Evolutionary conservation across 1,284 basidiomycete species (phyloP).

Genomic region (Earliella scabrosa): DNA sequence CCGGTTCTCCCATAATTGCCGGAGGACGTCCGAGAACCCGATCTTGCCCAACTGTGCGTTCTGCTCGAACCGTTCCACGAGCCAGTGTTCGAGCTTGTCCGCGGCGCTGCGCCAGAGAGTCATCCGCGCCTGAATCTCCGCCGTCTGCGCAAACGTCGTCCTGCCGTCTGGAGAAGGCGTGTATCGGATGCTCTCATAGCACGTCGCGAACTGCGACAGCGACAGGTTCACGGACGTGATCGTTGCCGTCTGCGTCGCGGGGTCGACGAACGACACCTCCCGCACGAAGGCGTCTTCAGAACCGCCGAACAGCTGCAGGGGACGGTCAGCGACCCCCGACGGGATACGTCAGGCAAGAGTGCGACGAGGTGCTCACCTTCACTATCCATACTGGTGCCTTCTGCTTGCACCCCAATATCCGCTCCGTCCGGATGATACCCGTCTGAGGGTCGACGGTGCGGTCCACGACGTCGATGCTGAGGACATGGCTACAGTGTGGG

Average conservation of each 20-base stretch:
- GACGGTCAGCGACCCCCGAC: neutral
- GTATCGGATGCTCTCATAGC: conserved; percentile 90
- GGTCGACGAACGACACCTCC: conserved; percentile 92
- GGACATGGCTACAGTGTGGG: conserved; percentile 89
- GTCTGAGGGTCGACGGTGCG: conserved; percentile 82
- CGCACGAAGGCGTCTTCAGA: conserved; percentile 93
- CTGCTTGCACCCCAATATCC: conserved; percentile 86
- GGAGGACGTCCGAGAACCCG: conserved; percentile 86
- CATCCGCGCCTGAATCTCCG: conserved; percentile 82
- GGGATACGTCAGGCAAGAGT: conserved; percentile 1
- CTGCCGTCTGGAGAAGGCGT: conserved; percentile 62
- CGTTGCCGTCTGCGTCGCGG: conserved; percentile 73
- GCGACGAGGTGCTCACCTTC: conserved; percentile 56
- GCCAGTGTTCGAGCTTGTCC: conserved; percentile 81
- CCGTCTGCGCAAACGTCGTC: conserved; percentile 81
- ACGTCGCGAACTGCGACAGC: conserved; percentile 87
- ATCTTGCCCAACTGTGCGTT: conserved; percentile 87
- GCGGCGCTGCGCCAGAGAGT: conserved; percentile 79
- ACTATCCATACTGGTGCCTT: conserved; percentile 85
- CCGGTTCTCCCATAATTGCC: conserved; percentile 69
- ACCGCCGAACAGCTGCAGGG: conserved; percentile 77
- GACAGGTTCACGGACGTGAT: conserved; percentile 92
- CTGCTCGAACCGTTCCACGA: conserved; percentile 84
- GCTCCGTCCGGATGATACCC: conserved; percentile 87
- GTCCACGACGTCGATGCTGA: conserved; percentile 89